Base-by-base conservation (phyloP, 257 asterid species). In the Lavandula angustifolia region DNA sequence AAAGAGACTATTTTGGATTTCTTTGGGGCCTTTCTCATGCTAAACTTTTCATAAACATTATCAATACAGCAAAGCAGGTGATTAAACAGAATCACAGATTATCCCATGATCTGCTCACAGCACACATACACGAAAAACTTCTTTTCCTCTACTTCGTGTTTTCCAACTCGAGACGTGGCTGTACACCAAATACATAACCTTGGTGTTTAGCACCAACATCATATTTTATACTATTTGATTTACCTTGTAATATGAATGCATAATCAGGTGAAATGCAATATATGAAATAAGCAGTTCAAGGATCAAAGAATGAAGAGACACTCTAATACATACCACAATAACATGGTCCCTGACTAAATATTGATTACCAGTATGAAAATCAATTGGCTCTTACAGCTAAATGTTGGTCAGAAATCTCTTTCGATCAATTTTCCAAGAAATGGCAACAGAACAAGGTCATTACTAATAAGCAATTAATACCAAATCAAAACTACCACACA, bases 151-250 rank as follows among this genome's bases (percentile, higher is more conserved):
- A 67, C 29, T 66, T 55, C 49, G 13, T 22, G 40, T 43, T 9
- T 13, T 54, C 27, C 44, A 3, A 44, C 9, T 55, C 6, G 13
- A 47, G 17, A 11, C 4, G 18, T 31, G 31, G 57, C 14, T 41
- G 35, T 33, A 34, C 41, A 32, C 32, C 53, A 60, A 66, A 50
- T 16, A n/a, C 52, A 66, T 42, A 52, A 61, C 18, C 46, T 18
- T 33, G 10, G 58, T 13, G 13, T 55, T 56, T 46, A 46, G 8
- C 40, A 11, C 37, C 41, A 38, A 51, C 4, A 65, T 35, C 41
- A 44, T 41, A 32, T 49, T 53, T 40, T 43, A 10, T 12, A 49
- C 11, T 12, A 46, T 10, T 46, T 35, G 51, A 53, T 44, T 46
- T 11, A 12, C 52, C 44, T 8, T 5, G 63, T 62, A 44, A 34